Evolutionary conservation across 345 rosid species (phyloP), one percentile per base, ranked within the genome.

Genomic region (Stellera chamaejasme): DNA sequence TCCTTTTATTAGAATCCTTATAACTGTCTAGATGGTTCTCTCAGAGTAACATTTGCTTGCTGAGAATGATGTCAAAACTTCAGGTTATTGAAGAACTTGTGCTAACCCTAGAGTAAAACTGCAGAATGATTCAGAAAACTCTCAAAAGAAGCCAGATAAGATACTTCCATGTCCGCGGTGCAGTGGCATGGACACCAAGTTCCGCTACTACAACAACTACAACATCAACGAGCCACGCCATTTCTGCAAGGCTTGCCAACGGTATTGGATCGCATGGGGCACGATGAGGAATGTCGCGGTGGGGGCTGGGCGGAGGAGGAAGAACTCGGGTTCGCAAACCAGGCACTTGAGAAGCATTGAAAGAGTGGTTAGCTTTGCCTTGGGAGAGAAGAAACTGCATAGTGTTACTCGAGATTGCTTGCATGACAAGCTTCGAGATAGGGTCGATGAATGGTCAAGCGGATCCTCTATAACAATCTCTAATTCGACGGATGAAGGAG

Each of bases 231-330:
- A 90, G 66, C 97, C 97, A 9, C 79, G 96, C 27, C 94, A 90
- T 75, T 90, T 90, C 72, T 90, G 97, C 78, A 90, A 83, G 58
- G 83, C 95, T 12, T 90, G 97, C 71, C 97, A 90, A 65, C 80
- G 97, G 65, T 90, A 90, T 58, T 90, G 96, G 96, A 90, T 96
- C 4, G 91, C 94, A 0, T 94, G 97, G 6, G 97, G 97, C 2
- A 83, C 91, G 43, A 87, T 90, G 97, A 87, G 97, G 66, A 90
- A 83, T 48, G 89, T 87, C 1, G 89, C 97, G 0, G 85, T 90
- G 0, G 97, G 96, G 11, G 96, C 97, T 11, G 97, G 97, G 8
- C 82, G 97, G 5, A 77, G 97, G 72, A 90, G 85, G 80, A 87
- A 83, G 80, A 85, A 72, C 60, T 70, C 84, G 9, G 72, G 84